A percentile compares a stretch with the other conserved stretches of the same genome.
Conservation (phyloP, 1,284 basidiomycete genomes). For the Ceratobasidium sp. region DNA sequence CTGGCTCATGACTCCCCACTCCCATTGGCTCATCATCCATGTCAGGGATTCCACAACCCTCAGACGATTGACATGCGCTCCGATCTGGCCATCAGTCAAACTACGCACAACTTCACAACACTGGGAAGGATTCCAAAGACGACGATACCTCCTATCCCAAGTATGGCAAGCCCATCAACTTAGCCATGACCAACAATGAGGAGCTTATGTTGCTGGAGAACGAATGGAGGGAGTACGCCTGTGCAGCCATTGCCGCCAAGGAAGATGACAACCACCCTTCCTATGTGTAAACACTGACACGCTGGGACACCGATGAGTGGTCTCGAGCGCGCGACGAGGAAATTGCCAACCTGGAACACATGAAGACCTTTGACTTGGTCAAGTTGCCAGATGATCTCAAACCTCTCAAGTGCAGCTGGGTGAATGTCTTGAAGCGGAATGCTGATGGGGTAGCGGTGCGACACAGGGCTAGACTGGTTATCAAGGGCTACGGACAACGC, state of each 20-base stretch:
- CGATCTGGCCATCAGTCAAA: no score
- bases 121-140: no score
- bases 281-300: not conserved
- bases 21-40: no score
- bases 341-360: not conserved
- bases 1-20: no score
- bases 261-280: constrained; percentile 1
- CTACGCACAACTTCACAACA: no score
- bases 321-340: not conserved
- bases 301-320: not conserved
- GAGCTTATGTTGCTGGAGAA: not conserved
- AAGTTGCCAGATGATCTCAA: no score
- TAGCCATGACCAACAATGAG: not conserved
- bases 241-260: not conserved
- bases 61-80: no score
- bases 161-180: not conserved
- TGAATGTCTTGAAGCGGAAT: not conserved
- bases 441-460: not conserved
- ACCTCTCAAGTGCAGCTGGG: not conserved
- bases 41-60: no score
- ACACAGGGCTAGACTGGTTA: not conserved
- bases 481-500: not conserved
- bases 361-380: not conserved
- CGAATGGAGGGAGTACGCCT: constrained; percentile 1
- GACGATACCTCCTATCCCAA: not conserved